phyloP scores from a whole-genome alignment of 495 filamentous ascomycete genomes.

The Aspergillus kassunensis region DNA sequence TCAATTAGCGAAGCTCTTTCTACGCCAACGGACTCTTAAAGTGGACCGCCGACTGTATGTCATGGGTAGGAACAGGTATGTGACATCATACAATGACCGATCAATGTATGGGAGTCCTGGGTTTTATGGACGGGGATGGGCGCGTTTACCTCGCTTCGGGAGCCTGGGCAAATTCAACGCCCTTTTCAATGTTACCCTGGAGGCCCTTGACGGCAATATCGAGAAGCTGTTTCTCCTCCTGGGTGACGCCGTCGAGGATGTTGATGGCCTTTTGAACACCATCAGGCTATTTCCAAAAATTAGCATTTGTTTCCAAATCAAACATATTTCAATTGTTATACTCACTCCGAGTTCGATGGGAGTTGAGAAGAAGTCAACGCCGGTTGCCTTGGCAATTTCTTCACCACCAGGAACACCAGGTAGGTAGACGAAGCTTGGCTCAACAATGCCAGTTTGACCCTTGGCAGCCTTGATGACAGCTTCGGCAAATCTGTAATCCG shows the following conservation, averaged over 20 bases:
- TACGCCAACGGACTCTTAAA: constrained; percentile 13
- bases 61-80: constrained; percentile 16
- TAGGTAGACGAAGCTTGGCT: constrained; percentile 93
- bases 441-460: constrained; percentile 86
- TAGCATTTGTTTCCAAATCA: neutral
- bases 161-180: constrained; percentile 83
- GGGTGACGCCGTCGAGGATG: constrained; percentile 66
- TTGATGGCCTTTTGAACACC: constrained; percentile 82
- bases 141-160: constrained; percentile 67
- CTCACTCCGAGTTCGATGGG: constrained; percentile 92
- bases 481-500: constrained; percentile 73
- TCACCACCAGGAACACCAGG: constrained; percentile 85
- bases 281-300: constrained; percentile 53
- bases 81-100: constrained; percentile 17
- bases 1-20: constrained; percentile 41
- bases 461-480: constrained; percentile 81
- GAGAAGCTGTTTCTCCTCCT: constrained; percentile 83
- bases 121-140: constrained; percentile 21
- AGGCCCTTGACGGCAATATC: constrained; percentile 68
- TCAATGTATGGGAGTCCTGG: constrained; percentile 11
- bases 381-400: constrained; percentile 73
- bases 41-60: constrained; percentile 14
- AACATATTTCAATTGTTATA: constrained; percentile 13
- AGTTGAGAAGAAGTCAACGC: constrained; percentile 92
- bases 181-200: constrained; percentile 90